Conservation (phyloP, 2,329 filamentous ascomycete species). For the Aspergillus persii region DNA sequence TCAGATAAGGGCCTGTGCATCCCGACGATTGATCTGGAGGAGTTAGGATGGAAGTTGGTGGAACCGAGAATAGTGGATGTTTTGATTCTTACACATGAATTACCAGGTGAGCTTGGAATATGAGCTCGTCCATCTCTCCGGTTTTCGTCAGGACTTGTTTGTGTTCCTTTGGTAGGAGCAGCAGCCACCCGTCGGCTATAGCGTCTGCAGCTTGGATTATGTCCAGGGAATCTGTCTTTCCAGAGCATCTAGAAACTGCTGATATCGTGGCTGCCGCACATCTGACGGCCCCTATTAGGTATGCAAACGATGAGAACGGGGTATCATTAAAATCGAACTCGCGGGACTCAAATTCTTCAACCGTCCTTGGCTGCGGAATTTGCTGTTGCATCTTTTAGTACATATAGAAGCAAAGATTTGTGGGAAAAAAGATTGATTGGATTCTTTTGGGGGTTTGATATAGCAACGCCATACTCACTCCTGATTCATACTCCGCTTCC, state of each 20-base stretch:
- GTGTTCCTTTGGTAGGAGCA: conserved; percentile 36
- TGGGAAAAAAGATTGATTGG: too few relatives aligned
- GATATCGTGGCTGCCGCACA: neutral
- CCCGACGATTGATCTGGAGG: conserved; percentile 32
- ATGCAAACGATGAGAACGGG: conserved; percentile 30
- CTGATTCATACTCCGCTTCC: neutral
- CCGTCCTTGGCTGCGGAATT: conserved; percentile 24
- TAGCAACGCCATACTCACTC: neutral
- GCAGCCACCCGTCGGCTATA: conserved; percentile 38
- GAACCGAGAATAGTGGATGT: neutral
- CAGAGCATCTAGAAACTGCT: conserved; percentile 9
- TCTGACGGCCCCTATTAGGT: conserved; percentile 16
- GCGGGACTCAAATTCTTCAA: conserved; percentile 30
- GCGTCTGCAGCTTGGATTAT: conserved; percentile 37
- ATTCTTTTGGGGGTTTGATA: neutral
- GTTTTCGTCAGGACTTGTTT: conserved; percentile 31
- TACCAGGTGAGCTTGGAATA: conserved; percentile 83
- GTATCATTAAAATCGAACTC: conserved; percentile 24
- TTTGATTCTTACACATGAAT: conserved; percentile 36
- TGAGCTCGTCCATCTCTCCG: conserved; percentile 56
- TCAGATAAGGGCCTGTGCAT: conserved; percentile 41
- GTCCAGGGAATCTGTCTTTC: conserved; percentile 47
- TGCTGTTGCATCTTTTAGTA: conserved; percentile 12
- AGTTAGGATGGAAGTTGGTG: neutral
- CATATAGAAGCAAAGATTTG: neutral